Evolutionary conservation across 1,284 basidiomycete genomes (phyloP).

Genomic region (Amylostereum chailletii): DNA sequence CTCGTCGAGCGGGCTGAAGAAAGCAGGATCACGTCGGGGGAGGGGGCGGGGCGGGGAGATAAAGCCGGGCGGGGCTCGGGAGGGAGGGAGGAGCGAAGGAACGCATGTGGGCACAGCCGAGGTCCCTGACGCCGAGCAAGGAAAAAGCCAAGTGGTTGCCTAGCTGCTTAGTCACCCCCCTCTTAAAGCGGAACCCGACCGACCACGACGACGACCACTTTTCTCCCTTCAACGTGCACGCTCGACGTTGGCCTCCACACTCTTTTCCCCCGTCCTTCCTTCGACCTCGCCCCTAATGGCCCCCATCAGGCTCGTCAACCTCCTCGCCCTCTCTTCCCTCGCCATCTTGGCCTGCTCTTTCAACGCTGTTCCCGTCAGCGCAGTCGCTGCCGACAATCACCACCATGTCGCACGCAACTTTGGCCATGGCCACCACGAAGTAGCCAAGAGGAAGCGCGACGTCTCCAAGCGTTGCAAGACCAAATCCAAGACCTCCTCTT

Average conservation of each 20-base stretch:
- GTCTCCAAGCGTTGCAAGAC: constrained; percentile 43
- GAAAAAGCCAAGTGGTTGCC: too few relatives aligned
- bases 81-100: too few relatives aligned
- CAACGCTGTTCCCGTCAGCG: constrained; percentile 35
- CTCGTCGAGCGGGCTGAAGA: too few relatives aligned
- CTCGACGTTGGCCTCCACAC: background rate
- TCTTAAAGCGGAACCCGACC: constrained; percentile 10
- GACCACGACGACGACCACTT: constrained; percentile 2
- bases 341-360: constrained; percentile 47
- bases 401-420: constrained; percentile 25
- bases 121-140: too few relatives aligned
- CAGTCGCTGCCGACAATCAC: constrained; percentile 36
- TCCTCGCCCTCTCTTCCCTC: constrained; percentile 49
- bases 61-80: too few relatives aligned
- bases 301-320: constrained; percentile 39
- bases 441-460: constrained; percentile 40
- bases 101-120: too few relatives aligned
- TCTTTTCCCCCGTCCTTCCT: constrained; percentile 10
- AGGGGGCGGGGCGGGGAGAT: too few relatives aligned
- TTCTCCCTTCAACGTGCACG: too few relatives aligned
- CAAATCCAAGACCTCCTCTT: constrained; percentile 8
- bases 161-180: constrained; percentile 14
- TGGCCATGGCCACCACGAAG: constrained; percentile 32
- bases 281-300: constrained; percentile 32
- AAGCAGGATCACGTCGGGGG: too few relatives aligned